Evolutionary conservation across 257 asterid species (phyloP).

Genomic region (Mitragyna speciosa): DNA sequence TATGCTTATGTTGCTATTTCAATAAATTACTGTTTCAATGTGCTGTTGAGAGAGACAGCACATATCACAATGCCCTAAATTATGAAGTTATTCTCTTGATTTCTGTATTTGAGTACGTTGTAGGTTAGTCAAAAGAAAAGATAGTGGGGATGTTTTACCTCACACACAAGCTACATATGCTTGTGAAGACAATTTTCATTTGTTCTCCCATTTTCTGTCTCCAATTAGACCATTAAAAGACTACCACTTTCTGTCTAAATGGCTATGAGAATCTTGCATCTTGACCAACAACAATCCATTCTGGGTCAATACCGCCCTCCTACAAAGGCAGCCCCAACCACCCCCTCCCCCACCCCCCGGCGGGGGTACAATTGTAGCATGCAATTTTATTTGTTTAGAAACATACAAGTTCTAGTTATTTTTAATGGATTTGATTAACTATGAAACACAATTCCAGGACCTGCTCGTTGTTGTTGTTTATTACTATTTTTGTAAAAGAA

Average conservation of each 20-base stretch:
- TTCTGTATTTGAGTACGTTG: not conserved
- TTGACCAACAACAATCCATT: conserved; percentile 32
- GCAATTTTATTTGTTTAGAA: too few relatives aligned
- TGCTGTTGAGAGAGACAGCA: not conserved
- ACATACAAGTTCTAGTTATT: too few relatives aligned
- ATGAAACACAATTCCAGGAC: too few relatives aligned
- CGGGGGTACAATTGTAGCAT: too few relatives aligned
- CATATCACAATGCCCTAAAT: not conserved
- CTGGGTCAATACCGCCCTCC: not conserved
- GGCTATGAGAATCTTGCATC: conserved; percentile 36
- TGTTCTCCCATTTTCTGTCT: conserved; percentile 27
- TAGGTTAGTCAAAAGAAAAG: conserved; percentile 23
- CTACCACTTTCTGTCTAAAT: conserved; percentile 26
- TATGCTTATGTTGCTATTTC: not conserved
- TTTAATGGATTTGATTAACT: too few relatives aligned
- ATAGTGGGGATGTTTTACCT: conserved; percentile 38
- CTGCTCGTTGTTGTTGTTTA: too few relatives aligned
- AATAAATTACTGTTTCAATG: not conserved
- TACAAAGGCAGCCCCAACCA: too few relatives aligned
- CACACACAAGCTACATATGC: conserved; percentile 16
- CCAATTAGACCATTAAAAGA: not conserved
- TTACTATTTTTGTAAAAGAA: not conserved
- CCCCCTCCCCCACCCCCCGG: too few relatives aligned
- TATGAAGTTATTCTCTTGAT: not conserved
- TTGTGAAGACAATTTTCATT: conserved; percentile 21